These are phyloP conservation scores for Huntiella savannae DNA, from an alignment of 2,329 filamentous ascomycete genomes.

Conservation along the genomic window DNA sequence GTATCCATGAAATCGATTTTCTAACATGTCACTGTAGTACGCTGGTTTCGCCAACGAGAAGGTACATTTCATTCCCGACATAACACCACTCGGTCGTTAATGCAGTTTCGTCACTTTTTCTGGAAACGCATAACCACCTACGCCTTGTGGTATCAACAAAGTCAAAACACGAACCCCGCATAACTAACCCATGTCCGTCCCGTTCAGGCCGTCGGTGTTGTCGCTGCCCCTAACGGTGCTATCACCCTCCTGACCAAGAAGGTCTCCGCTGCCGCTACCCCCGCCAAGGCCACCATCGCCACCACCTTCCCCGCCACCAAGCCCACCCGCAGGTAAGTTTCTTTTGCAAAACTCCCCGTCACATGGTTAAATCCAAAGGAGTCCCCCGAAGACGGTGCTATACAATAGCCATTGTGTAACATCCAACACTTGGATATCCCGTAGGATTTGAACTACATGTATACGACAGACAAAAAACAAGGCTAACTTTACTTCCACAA, in stretches of 20 bases:
- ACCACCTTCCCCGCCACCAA: slow-evolving; percentile 53
- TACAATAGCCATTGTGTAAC: neutral
- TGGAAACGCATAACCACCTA: too few relatives aligned
- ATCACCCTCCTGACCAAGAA: slow-evolving; percentile 77
- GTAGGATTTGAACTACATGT: neutral
- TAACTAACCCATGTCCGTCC: neutral
- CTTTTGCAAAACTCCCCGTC: neutral
- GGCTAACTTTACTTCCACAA: slow-evolving; percentile 4
- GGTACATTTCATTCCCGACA: slow-evolving; percentile 31
- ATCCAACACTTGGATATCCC: neutral
- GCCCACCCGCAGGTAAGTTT: slow-evolving; percentile 46
- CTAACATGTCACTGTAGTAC: slow-evolving; percentile 39
- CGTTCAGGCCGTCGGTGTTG: slow-evolving; percentile 60
- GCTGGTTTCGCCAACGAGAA: slow-evolving; percentile 87
- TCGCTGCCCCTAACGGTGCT: slow-evolving; percentile 56
- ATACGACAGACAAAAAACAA: neutral
- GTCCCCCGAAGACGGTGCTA: neutral
- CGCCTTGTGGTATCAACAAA: too few relatives aligned
- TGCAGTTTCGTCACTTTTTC: neutral
- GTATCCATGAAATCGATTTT: slow-evolving; percentile 3
- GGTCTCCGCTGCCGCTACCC: slow-evolving; percentile 49
- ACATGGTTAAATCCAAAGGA: neutral
- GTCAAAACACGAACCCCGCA: neutral
- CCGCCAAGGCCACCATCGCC: slow-evolving; percentile 44
- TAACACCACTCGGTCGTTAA: neutral